phyloP scores from a whole-genome alignment of 805 yeast genomes.

The Torulaspora quercuum region DNA sequence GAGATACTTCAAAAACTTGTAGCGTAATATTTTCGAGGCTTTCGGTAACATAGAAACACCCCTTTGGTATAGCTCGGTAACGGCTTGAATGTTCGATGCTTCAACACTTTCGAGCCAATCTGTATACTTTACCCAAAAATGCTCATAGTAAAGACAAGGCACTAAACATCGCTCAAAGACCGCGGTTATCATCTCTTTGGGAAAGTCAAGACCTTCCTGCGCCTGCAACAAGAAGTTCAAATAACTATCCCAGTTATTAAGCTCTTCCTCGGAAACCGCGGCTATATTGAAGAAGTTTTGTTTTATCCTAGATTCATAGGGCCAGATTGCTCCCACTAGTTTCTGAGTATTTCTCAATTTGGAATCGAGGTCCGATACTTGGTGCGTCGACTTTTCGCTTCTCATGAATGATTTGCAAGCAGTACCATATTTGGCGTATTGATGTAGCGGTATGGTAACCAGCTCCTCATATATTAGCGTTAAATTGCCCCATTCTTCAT shows the following conservation, averaged over 20 bases:
- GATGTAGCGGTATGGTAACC: slow-evolving; percentile 70
- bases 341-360: slow-evolving; percentile 47
- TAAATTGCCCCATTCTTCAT: slow-evolving; percentile 39
- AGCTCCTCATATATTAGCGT: slow-evolving; percentile 44
- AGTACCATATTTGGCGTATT: slow-evolving; percentile 73
- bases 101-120: slow-evolving; percentile 44
- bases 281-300: slow-evolving; percentile 54
- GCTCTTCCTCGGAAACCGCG: slow-evolving; percentile 43
- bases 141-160: slow-evolving; percentile 57
- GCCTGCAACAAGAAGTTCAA: slow-evolving; percentile 49
- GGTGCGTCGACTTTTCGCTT: slow-evolving; percentile 7
- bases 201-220: slow-evolving; percentile 27
- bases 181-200: slow-evolving; percentile 38
- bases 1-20: slow-evolving; percentile 21
- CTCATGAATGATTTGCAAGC: slow-evolving; percentile 40
- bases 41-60: slow-evolving; percentile 47
- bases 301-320: slow-evolving; percentile 62
- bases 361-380: slow-evolving; percentile 36
- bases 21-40: slow-evolving; percentile 18
- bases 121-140: slow-evolving; percentile 67
- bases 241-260: slow-evolving; percentile 59
- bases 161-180: slow-evolving; percentile 72
- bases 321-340: slow-evolving; percentile 62
- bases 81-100: slow-evolving; percentile 31
- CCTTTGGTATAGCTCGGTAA: slow-evolving; percentile 47